A percentile compares a stretch with the other conserved stretches of the same genome.
Conservation (phyloP, 129 eudicot genomes). For the Flaveria ramosissima region DNA sequence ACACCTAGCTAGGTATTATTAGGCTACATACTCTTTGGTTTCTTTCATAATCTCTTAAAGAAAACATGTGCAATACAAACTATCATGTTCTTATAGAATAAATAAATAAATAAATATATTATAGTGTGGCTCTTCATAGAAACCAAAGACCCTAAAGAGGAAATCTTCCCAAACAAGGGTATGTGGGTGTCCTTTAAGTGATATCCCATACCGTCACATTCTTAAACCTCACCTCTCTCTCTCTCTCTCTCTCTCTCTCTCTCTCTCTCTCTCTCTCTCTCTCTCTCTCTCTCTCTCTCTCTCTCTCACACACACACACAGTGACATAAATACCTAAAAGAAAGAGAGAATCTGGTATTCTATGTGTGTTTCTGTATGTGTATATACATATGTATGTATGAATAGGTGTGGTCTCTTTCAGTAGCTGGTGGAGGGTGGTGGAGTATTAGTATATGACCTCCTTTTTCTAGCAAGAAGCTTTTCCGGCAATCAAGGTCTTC, state of each 20-base stretch:
- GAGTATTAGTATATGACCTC: conserved; percentile 13
- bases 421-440: no score
- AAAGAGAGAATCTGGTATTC: conserved; percentile 5
- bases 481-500: conserved; percentile 66
- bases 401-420: no score
- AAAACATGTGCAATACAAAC: no score
- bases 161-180: conserved; percentile 38
- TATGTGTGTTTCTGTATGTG: neutral
- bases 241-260: conserved; percentile 28
- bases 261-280: conserved; percentile 23
- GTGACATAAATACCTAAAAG: conserved; percentile 20
- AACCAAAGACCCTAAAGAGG: conserved; percentile 21
- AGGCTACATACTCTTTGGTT: no score
- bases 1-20: no score
- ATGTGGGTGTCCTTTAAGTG: conserved; percentile 33
- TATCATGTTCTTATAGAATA: neutral
- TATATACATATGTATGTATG: no score
- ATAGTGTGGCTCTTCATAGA: conserved; percentile 21
- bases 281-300: conserved; percentile 27
- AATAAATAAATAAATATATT: neutral
- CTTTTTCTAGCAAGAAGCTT: conserved; percentile 40
- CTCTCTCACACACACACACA: neutral
- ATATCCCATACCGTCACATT: conserved; percentile 49
- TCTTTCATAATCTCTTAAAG: no score
- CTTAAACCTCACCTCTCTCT: conserved; percentile 32